phyloP scores from a whole-genome alignment of 371 early-diverging fungal species.

The Syncephalastrum sp. region DNA sequence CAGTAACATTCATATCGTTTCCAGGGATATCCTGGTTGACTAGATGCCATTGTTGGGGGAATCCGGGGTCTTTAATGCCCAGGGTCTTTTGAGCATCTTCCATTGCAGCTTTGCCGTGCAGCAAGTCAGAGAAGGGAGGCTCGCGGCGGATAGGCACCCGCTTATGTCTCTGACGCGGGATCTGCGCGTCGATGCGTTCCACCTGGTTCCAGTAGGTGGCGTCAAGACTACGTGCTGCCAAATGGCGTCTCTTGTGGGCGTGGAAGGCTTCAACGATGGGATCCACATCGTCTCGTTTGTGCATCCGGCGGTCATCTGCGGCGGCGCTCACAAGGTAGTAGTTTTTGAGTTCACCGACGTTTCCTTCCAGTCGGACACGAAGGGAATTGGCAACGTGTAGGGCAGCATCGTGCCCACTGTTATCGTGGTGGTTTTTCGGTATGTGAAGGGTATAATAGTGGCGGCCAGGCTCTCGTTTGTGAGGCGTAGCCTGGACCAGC shows the following conservation, averaged over 20 bases:
- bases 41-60: constrained; percentile 81
- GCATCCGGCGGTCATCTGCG: not conserved
- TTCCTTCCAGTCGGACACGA: constrained; percentile 51
- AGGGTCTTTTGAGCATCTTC: constrained; percentile 23
- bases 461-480: constrained; percentile 23
- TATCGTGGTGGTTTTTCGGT: constrained; percentile 12
- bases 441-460: constrained; percentile 51
- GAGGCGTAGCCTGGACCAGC: no score
- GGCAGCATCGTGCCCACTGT: constrained; percentile 14
- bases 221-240: constrained; percentile 5
- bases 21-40: constrained; percentile 67
- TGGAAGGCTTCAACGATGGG: constrained; percentile 17
- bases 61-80: constrained; percentile 70
- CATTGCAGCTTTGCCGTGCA: constrained; percentile 11
- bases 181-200: constrained; percentile 22
- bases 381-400: constrained; percentile 31
- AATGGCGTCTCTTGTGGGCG: constrained; percentile 8
- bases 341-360: constrained; percentile 59
- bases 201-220: constrained; percentile 13
- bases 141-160: constrained; percentile 19
- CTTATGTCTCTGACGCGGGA: constrained; percentile 15
- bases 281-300: constrained; percentile 20
- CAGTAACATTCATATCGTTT: constrained; percentile 92
- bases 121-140: constrained; percentile 12
- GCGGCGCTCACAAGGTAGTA: constrained; percentile 57